A percentile compares a stretch with the other conserved stretches of the same genome.
These are phyloP conservation scores for Ceratobasidium sp. DNA, from an alignment of 1,284 basidiomycete genomes.

Conservation along the genomic window DNA sequence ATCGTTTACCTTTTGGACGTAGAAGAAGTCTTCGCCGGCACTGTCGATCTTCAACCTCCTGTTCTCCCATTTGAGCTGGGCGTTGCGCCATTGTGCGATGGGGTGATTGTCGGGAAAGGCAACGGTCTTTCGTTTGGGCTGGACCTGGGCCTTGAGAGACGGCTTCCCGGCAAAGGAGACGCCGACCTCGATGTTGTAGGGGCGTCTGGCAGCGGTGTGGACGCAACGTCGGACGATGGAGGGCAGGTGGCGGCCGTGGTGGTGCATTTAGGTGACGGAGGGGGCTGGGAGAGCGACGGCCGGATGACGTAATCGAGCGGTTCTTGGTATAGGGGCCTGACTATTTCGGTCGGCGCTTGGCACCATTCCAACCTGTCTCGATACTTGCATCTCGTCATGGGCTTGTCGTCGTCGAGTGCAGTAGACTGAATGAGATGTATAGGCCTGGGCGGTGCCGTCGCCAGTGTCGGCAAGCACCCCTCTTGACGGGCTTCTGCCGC, in stretches of 20 bases:
- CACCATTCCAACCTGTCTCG: background rate
- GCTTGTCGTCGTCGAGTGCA: no score
- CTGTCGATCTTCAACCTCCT: slow-evolving; percentile 54
- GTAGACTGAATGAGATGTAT: no score
- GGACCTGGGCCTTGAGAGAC: background rate
- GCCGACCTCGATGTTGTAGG: slow-evolving; percentile 39
- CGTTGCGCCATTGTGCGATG: slow-evolving; percentile 26
- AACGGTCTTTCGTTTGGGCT: slow-evolving; percentile 24
- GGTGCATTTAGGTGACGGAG: background rate
- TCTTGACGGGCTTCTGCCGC: no score
- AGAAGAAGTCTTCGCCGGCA: slow-evolving; percentile 83
- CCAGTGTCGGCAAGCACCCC: no score
- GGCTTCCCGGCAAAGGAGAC: slow-evolving; percentile 37
- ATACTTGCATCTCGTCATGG: background rate
- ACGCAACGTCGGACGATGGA: background rate
- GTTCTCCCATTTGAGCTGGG: slow-evolving; percentile 47
- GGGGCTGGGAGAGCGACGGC: no score
- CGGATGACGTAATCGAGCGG: background rate
- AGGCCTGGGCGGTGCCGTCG: no score
- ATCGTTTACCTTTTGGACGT: slow-evolving; percentile 66
- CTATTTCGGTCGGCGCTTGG: background rate
- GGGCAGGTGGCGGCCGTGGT: background rate
- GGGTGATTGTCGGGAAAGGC: slow-evolving; percentile 36
- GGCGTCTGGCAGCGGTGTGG: slow-evolving; percentile 16
- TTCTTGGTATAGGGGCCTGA: background rate